Evolutionary conservation across 148 eudicot species (phyloP).

Genomic region (Pharnaceum exiguum): DNA sequence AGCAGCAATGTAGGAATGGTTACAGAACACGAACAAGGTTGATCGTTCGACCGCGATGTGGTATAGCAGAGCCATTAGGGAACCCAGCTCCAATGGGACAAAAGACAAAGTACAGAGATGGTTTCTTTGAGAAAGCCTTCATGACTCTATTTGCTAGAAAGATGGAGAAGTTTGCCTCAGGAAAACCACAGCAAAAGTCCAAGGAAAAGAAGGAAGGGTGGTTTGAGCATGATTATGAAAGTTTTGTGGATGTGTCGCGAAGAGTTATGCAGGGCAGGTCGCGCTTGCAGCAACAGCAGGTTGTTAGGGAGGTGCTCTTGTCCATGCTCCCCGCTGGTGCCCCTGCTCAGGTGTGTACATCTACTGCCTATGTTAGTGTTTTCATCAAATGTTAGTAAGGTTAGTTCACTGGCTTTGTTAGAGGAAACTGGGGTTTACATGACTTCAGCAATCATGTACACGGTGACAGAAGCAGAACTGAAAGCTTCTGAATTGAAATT

Average conservation of each 20-base stretch:
- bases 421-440: too few relatives aligned
- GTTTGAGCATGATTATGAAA: constrained; percentile 66
- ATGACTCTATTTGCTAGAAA: constrained; percentile 77
- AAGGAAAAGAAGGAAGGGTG: constrained; percentile 36
- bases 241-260: constrained; percentile 76
- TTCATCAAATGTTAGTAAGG: neutral
- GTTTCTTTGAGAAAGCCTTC: constrained; percentile 66
- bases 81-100: constrained; percentile 77
- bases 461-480: neutral
- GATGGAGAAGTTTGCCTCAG: constrained; percentile 64
- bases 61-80: constrained; percentile 71
- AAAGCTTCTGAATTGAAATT: neutral
- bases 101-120: constrained; percentile 85
- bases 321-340: constrained; percentile 97
- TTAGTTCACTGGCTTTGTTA: too few relatives aligned
- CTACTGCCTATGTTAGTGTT: neutral
- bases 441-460: neutral
- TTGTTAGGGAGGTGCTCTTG: constrained; percentile 77
- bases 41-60: constrained; percentile 20
- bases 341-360: constrained; percentile 58
- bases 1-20: neutral
- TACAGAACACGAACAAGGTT: neutral
- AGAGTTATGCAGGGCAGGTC: constrained; percentile 77
- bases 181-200: neutral
- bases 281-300: constrained; percentile 73